A percentile compares a stretch with the other conserved stretches of the same genome.
Evolutionary conservation across 1,284 basidiomycete genomes (phyloP).

Genomic region (Leccinum subrobustum): DNA sequence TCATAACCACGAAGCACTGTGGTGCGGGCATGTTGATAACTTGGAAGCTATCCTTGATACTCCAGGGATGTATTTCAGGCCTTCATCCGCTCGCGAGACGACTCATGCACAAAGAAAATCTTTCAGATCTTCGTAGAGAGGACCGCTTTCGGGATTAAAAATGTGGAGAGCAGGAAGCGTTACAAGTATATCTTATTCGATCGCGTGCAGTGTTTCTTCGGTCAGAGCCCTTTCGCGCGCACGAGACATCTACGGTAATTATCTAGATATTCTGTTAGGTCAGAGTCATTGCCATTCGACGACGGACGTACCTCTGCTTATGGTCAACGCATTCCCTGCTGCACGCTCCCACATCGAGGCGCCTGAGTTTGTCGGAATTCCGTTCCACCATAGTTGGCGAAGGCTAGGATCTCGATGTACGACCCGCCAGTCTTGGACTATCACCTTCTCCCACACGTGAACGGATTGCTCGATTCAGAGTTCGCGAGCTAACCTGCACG

Average conservation of each 20-base stretch:
- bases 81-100: slow-evolving; percentile 86
- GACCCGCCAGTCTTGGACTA: slow-evolving; percentile 81
- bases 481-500: slow-evolving; percentile 65
- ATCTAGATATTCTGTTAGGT: slow-evolving; percentile 40
- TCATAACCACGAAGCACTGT: slow-evolving; percentile 82
- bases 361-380: slow-evolving; percentile 84
- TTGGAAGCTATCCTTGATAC: slow-evolving; percentile 78
- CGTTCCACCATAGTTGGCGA: slow-evolving; percentile 87
- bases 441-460: slow-evolving; percentile 74
- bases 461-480: slow-evolving; percentile 68
- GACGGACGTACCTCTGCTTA: slow-evolving; percentile 56
- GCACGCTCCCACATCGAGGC: slow-evolving; percentile 87
- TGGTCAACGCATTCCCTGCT: slow-evolving; percentile 64
- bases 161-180: slow-evolving; percentile 90
- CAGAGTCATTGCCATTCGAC: neutral
- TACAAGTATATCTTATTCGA: slow-evolving; percentile 78
- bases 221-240: slow-evolving; percentile 71
- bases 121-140: slow-evolving; percentile 83
- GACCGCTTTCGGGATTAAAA: slow-evolving; percentile 76
- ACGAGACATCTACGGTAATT: slow-evolving; percentile 72
- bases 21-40: slow-evolving; percentile 82
- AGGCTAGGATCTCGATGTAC: slow-evolving; percentile 66
- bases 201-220: slow-evolving; percentile 57
- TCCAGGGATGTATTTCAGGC: slow-evolving; percentile 72
- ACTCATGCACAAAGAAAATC: slow-evolving; percentile 92